Evolutionary conservation across 108 stramenopile species (phyloP).

Genomic region (Thalassiosira profunda): DNA sequence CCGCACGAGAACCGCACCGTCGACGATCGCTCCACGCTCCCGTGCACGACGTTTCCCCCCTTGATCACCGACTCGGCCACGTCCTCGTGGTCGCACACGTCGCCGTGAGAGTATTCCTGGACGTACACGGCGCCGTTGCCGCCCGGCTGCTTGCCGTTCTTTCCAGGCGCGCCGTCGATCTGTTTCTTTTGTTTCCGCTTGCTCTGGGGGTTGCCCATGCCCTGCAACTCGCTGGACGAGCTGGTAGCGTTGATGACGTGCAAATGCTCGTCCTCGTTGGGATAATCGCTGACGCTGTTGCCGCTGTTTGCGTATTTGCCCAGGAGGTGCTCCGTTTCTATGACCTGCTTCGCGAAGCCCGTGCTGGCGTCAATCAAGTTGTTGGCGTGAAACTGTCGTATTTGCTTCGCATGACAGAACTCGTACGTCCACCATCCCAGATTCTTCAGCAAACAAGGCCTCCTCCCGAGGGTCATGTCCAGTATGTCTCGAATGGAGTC

Average conservation of each 20-base stretch:
- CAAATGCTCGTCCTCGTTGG: constrained; percentile 66
- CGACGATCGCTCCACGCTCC: constrained; percentile 65
- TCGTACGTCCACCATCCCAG: constrained; percentile 77
- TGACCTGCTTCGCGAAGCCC: constrained; percentile 16
- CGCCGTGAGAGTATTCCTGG: constrained; percentile 77
- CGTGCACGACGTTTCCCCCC: constrained; percentile 69
- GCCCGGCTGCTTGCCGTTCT: constrained; percentile 27
- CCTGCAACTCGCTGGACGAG: constrained; percentile 19
- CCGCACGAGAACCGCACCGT: constrained; percentile 86
- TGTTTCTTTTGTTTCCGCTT: constrained; percentile 1
- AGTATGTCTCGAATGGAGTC: constrained; percentile 57
- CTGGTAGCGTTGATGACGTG: constrained; percentile 71
- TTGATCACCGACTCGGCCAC: constrained; percentile 83
- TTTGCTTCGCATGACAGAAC: constrained; percentile 65
- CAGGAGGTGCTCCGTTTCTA: constrained; percentile 65
- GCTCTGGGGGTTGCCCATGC: neutral
- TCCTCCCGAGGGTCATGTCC: constrained; percentile 40
- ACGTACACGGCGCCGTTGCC: constrained; percentile 73
- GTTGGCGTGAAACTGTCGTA: constrained; percentile 77
- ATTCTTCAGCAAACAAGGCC: constrained; percentile 42
- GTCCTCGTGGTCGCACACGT: constrained; percentile 78
- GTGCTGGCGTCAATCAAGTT: constrained; percentile 51
- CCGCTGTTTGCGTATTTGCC: constrained; percentile 55
- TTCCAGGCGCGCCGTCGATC: constrained; percentile 1
- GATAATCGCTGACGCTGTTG: too few relatives aligned